Evolutionary conservation across 352 stramenopile species (phyloP).

Genomic region (Pythium guiyangense): DNA sequence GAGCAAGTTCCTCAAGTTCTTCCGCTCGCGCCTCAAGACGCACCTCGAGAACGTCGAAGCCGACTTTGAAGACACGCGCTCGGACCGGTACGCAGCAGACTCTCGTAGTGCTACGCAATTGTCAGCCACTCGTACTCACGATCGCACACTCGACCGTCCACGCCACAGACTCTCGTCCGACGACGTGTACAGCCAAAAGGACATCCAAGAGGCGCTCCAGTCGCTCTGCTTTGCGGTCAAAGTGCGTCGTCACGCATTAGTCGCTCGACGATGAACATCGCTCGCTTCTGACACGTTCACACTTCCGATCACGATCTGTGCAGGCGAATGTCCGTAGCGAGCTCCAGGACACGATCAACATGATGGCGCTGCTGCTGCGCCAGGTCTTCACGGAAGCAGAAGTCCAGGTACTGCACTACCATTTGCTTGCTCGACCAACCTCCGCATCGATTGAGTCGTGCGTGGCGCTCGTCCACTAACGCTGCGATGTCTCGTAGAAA

Average conservation of each 20-base stretch:
- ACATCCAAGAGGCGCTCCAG: conserved; percentile 66
- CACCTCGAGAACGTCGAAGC: conserved; percentile 80
- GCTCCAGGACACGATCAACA: conserved; percentile 82
- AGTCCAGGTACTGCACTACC: conserved; percentile 35
- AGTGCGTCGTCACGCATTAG: conserved; percentile 19
- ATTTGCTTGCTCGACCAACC: too few species aligned
- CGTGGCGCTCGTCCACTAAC: not conserved
- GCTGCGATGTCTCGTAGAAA: conserved; percentile 19
- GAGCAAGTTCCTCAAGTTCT: conserved; percentile 84
- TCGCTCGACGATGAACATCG: too few species aligned
- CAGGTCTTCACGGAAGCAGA: conserved; percentile 77
- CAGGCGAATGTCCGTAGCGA: conserved; percentile 74
- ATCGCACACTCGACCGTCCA: too few species aligned
- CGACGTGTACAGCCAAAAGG: conserved; percentile 82
- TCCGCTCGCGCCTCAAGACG: conserved; percentile 65
- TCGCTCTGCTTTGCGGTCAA: conserved; percentile 82
- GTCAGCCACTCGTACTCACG: not conserved
- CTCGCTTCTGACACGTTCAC: too few species aligned
- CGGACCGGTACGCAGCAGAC: conserved; percentile 38
- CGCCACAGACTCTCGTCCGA: conserved; percentile 52
- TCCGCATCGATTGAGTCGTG: not conserved
- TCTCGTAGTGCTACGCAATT: not conserved
- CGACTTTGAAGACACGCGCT: conserved; percentile 83
- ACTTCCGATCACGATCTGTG: too few species aligned
- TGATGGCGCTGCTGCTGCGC: conserved; percentile 80